phyloP scores from a whole-genome alignment of 1,284 basidiomycete genomes.

The Cerioporus squamosus region DNA sequence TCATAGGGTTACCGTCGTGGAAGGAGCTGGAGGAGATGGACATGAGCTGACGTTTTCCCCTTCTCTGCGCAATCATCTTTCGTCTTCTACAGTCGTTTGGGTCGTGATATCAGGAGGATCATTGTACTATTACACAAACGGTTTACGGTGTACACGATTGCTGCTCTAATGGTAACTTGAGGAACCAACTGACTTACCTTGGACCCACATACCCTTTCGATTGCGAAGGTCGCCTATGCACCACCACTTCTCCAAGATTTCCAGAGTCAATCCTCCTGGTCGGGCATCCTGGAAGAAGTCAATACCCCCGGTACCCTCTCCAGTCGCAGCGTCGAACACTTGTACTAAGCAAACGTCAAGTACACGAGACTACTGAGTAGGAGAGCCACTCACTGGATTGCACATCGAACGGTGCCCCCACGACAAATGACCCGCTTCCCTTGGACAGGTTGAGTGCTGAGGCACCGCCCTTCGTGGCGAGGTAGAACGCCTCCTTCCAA shows the following conservation, averaged over 20 bases:
- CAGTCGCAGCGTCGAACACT: conserved; percentile 44
- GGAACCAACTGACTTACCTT: conserved; percentile 47
- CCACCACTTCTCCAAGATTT: conserved; percentile 88
- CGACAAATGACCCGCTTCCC: conserved; percentile 57
- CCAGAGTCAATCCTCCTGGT: conserved; percentile 43
- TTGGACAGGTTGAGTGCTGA: conserved; percentile 59
- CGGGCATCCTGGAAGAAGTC: conserved; percentile 67
- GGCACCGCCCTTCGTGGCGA: conserved; percentile 81
- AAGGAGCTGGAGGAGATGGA: conserved; percentile 42
- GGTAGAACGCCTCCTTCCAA: conserved; percentile 81
- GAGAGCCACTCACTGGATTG: conserved; percentile 66
- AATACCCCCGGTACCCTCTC: conserved; percentile 59
- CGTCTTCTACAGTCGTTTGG: neutral
- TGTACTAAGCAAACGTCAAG: conserved; percentile 44
- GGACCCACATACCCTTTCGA: conserved; percentile 71
- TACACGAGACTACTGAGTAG: neutral
- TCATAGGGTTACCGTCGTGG: conserved; percentile 52
- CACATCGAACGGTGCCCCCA: conserved; percentile 81
- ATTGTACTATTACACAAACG: too few species aligned
- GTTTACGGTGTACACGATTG: too few species aligned
- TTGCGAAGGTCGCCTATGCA: conserved; percentile 76
- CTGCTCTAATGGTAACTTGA: neutral
- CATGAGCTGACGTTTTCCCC: conserved; percentile 18
- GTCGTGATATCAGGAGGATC: neutral
- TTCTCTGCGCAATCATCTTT: neutral